These are phyloP conservation scores for Citrullus mucosospermus DNA, from an alignment of 306 rosid genomes.

Conservation along the genomic window DNA sequence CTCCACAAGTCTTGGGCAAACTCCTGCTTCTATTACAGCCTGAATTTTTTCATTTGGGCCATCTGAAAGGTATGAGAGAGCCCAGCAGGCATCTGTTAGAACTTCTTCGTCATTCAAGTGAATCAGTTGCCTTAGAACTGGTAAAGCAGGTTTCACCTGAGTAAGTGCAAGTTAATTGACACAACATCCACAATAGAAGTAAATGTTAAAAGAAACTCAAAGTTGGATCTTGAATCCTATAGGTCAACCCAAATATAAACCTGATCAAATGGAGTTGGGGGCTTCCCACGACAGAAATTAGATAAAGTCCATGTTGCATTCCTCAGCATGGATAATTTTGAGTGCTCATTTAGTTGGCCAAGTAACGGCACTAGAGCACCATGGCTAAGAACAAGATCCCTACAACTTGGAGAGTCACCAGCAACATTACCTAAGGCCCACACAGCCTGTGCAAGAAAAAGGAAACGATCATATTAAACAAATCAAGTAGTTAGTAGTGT, in stretches of 20 bases:
- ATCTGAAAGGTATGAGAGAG: slow-evolving; percentile 55
- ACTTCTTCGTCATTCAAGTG: slow-evolving; percentile 47
- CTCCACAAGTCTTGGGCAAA: slow-evolving; percentile 45
- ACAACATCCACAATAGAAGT: not conserved
- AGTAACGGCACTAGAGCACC: slow-evolving; percentile 47
- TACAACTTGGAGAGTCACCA: slow-evolving; percentile 48
- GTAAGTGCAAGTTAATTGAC: not conserved
- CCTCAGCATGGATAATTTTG: slow-evolving; percentile 49
- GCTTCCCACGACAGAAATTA: slow-evolving; percentile 51
- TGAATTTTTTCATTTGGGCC: slow-evolving; percentile 45
- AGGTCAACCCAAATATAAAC: slow-evolving; percentile 13
- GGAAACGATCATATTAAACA: not conserved
- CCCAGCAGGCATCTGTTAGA: slow-evolving; percentile 53
- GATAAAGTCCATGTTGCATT: slow-evolving; percentile 59
- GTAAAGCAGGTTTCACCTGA: slow-evolving; percentile 57
- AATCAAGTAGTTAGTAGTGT: not conserved
- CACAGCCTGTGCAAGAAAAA: slow-evolving; percentile 22
- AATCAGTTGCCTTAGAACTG: slow-evolving; percentile 38
- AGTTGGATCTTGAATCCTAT: not conserved
- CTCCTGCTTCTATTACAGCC: slow-evolving; percentile 48
- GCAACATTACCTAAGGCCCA: slow-evolving; percentile 63
- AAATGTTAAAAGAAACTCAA: not conserved
- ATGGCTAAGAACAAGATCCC: slow-evolving; percentile 48
- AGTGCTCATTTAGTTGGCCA: slow-evolving; percentile 32
- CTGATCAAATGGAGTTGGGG: slow-evolving; percentile 48